Conservation (phyloP, 2,329 filamentous ascomycete species). For the Penicillium rolfsii region DNA sequence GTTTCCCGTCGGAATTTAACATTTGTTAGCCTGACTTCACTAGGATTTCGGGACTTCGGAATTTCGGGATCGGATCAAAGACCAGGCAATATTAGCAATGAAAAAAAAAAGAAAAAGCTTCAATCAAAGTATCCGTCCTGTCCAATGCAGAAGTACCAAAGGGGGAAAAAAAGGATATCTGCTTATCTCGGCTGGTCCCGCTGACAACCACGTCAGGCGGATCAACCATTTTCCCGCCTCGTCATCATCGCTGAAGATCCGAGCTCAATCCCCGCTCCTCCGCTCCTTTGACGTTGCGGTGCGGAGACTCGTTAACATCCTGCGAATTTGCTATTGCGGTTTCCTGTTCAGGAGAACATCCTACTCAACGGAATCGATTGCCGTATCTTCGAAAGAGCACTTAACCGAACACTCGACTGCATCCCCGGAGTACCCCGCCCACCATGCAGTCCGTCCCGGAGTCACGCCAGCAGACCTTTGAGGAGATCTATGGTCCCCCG, state of each 20-base stretch:
- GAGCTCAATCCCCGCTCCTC: conserved; percentile 10
- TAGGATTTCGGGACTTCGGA: fast-evolving
- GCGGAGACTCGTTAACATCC: conserved; percentile 1
- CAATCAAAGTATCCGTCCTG: not conserved
- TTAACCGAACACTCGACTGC: not conserved
- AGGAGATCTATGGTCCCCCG: conserved; percentile 97
- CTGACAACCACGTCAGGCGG: conserved; percentile 18
- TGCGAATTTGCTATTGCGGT: not conserved
- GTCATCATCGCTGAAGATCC: conserved; percentile 16
- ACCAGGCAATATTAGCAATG: not conserved
- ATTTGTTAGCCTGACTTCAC: not conserved
- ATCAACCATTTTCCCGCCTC: conserved; percentile 22
- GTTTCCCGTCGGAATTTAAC: not conserved
- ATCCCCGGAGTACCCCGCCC: conserved; percentile 14
- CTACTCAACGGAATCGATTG: not conserved
- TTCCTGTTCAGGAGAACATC: not conserved
- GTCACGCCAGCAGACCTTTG: conserved; percentile 87
- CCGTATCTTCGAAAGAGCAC: not conserved
- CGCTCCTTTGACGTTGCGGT: conserved; percentile 8
- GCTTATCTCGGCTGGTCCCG: not conserved
- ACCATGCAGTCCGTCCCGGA: conserved; percentile 67
- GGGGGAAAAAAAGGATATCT: not conserved
- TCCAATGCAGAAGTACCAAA: not conserved
- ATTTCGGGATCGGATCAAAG: not conserved
- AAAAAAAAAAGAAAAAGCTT: not conserved